Base-by-base conservation (phyloP, 2,329 filamentous ascomycete species). In the Pseudogymnoascus sp. region DNA sequence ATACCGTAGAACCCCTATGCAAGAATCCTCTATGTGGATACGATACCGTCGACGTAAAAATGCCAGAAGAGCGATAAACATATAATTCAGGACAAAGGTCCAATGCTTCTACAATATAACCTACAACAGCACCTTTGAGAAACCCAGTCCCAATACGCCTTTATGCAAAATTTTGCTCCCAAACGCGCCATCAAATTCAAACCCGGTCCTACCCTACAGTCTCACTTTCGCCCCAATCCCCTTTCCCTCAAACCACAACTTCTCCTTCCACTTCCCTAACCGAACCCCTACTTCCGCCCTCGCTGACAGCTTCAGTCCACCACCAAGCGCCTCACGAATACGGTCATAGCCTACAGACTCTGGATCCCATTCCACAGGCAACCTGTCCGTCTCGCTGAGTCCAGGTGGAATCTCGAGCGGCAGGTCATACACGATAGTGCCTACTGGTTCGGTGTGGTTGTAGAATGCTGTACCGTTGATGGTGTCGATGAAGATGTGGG, bases 381-480 rank as follows among this genome's bases (percentile, higher is more conserved):
- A 71, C 61, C 81, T 81, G 0, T 92, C 92, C 0, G 88, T 89
- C 60, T 81, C 74, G 1, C 85, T 88, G 1, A 82, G 71, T 0
- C 91, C 90, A 0, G 92, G 90, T 0, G 86, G 85, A 1, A 91
- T 87, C 2, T 83, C 81, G 67, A 97, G 92, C 0, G 89, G 83
- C 13, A 83, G 70, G 37, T 86, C 79, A 70, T 94, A 90, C 21
- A 86, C 66, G 61, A 97, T 96, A 23, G 78, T 82, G 1, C 92
- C 94, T 0, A 95, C 79, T 1, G 84, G 81, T 58, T 92, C 84
- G 7, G 85, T 88, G 62, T 88, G 82, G 64, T 95, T 90, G 72
- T 95, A 95, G 63, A 84, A 87, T 0, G 94, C 91, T 1, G 87
- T 90, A 5, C 92, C 92, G 68, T 95, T 87, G 67, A 97, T 81